Evolutionary conservation across 2,329 filamentous ascomycete species (phyloP).

Genomic region (Aplosporella prunicola): DNA sequence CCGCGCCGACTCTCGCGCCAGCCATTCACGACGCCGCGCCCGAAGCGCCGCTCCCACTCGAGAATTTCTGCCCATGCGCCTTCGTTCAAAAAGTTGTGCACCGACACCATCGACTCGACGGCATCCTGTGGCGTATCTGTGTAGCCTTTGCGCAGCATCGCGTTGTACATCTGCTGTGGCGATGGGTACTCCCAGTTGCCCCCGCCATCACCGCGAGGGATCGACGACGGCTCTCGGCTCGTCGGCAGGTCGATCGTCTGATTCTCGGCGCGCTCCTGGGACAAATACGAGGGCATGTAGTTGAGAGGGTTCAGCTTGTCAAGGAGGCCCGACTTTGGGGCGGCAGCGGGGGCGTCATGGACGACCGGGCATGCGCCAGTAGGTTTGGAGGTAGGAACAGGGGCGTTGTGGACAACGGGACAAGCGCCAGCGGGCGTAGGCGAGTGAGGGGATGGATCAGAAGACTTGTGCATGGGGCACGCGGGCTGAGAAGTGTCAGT

Average conservation of each 20-base stretch:
- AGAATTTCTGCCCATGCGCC: constrained; percentile 94
- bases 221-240: constrained; percentile 74
- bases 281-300: constrained; percentile 87
- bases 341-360: no score
- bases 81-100: constrained; percentile 97
- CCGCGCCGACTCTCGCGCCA: constrained; percentile 67
- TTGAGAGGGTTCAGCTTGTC: constrained; percentile 74
- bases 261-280: constrained; percentile 64
- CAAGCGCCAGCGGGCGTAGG: constrained; percentile 40
- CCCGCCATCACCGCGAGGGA: constrained; percentile 69
- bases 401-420: constrained; percentile 37
- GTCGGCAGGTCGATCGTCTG: constrained; percentile 70
- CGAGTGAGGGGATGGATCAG: constrained; percentile 20
- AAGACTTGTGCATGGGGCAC: constrained; percentile 57
- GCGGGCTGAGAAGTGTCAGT: constrained; percentile 40
- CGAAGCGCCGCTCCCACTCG: constrained; percentile 84
- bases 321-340: constrained; percentile 39
- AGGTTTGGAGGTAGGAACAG: constrained; percentile 13
- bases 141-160: constrained; percentile 89
- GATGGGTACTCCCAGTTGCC: constrained; percentile 96
- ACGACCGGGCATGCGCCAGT: not conserved
- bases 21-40: constrained; percentile 59
- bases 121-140: constrained; percentile 88
- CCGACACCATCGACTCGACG: constrained; percentile 92
- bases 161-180: constrained; percentile 99